Evolutionary conservation across 371 early-diverging fungal species (phyloP), one percentile per base, ranked within the genome.

Genomic region (Rhizopus delemar): DNA sequence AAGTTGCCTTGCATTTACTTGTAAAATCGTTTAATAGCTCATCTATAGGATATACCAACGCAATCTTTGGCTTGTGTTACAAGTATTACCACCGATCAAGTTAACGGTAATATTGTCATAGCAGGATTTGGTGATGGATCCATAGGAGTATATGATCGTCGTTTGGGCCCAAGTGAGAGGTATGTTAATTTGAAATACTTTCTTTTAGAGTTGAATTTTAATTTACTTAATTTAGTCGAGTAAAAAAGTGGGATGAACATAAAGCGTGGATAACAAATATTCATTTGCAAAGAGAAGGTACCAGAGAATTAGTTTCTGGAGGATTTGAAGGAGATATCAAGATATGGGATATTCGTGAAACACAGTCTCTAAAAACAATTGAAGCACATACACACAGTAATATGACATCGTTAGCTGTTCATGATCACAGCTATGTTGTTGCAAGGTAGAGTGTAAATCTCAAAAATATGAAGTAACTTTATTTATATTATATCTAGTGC

Each of bases 111-210:
- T 56, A 71, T 90, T 45, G 63, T 95, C 39, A 74, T 93, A 22
- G 91, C 86, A 39, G 93, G 93, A 6, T 91, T 84, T 78, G 88
- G 80, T 8, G 93, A 95, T 76, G 95, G 95, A 9, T 69, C 80
- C 3, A 76, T 95, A 13, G 78, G 89, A 33, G 75, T 90, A 1
- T 93, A 88, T 68, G 95, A 95, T 68, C 77, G 87, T 31, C 75
- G 95, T 34, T 46, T 83, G 38, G 71, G 75, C 1, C 71, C 85
- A 13, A 69, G 70, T 34, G 75, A 85, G 45, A 77, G 83, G 79
- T 82, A 73, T 28, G 3, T 48, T 8, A 28, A 8, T 29, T 5
- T 53, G 73, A 66, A 12, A 22, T 0, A 41, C 1, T 22, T 22
- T 22, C 22, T 22, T 22, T 22, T 22, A 38, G 7, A n/a, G 34